Percentiles rank a stretch among this genome's conserved stretches.
These are phyloP conservation scores for Sporormia fimetaria DNA, from an alignment of 495 filamentous ascomycete genomes.

Conservation along the genomic window DNA sequence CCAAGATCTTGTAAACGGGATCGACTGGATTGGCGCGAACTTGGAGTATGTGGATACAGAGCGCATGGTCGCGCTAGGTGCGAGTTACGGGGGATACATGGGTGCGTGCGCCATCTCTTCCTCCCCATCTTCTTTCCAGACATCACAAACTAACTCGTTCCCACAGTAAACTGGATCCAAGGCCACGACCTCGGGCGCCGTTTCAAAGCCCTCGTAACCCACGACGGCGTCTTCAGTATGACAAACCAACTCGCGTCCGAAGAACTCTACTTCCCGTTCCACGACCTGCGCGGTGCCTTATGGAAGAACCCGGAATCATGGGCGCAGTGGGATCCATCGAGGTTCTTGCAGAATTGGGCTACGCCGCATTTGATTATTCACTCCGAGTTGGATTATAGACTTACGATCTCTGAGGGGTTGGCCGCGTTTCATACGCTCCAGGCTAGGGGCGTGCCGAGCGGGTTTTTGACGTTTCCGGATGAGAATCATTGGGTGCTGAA, in stretches of 20 bases:
- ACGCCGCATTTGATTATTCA: slow-evolving; percentile 87
- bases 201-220: slow-evolving; percentile 82
- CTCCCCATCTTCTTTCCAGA: slow-evolving; percentile 41
- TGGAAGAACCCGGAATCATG: slow-evolving; percentile 64
- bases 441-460: slow-evolving; percentile 55
- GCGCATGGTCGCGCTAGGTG: slow-evolving; percentile 71
- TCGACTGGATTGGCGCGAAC: slow-evolving; percentile 63
- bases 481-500: slow-evolving; percentile 83
- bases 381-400: slow-evolving; percentile 80
- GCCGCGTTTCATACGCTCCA: slow-evolving; percentile 85
- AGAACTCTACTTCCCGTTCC: slow-evolving; percentile 80
- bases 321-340: slow-evolving; percentile 71
- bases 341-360: slow-evolving; percentile 57
- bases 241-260: slow-evolving; percentile 63
- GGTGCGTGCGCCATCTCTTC: background rate
- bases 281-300: slow-evolving; percentile 70
- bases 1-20: slow-evolving; percentile 65
- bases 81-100: slow-evolving; percentile 46
- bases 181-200: slow-evolving; percentile 58
- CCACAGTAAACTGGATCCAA: slow-evolving; percentile 75
- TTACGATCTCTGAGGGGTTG: slow-evolving; percentile 73
- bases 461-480: slow-evolving; percentile 74
- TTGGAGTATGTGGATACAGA: slow-evolving; percentile 63
- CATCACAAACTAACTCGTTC: too few species aligned
- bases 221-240: slow-evolving; percentile 83